Conservation (phyloP, 208 protist species). For the Trichomonas vaginalis region DNA sequence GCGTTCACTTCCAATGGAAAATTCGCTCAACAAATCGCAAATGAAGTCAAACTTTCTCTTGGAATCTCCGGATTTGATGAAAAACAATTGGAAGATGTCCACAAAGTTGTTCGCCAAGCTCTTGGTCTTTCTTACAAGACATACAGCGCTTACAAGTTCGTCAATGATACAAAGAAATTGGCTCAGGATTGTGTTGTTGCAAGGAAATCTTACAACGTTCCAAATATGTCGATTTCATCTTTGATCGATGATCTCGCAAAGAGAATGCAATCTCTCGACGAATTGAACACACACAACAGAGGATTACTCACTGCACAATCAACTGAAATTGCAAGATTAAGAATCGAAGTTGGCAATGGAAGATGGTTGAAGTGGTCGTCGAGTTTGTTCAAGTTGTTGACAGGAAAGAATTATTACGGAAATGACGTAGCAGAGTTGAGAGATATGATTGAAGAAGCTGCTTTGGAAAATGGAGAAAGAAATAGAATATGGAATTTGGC, state of each 20-base stretch:
- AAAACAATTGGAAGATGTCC: neutral
- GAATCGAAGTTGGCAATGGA: neutral
- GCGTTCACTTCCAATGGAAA: too few species aligned
- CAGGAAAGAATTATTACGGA: neutral
- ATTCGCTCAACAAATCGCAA: neutral
- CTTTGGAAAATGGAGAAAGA: neutral
- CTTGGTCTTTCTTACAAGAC: neutral
- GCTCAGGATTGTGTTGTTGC: neutral
- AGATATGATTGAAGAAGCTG: neutral
- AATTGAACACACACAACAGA: neutral
- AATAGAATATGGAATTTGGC: neutral
- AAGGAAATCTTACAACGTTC: neutral
- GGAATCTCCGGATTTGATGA: neutral
- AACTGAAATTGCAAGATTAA: neutral
- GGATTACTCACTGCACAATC: neutral
- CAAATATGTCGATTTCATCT: neutral
- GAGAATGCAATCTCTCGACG: neutral
- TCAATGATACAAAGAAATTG: neutral
- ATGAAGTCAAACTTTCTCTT: neutral
- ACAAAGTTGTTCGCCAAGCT: neutral
- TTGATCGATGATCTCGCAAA: neutral
- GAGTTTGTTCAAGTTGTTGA: neutral
- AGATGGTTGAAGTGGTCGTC: neutral
- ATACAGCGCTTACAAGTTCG: neutral
- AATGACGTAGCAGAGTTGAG: neutral